Conservation (phyloP, 75 land plant species). For the Azolla pinnata region DNA sequence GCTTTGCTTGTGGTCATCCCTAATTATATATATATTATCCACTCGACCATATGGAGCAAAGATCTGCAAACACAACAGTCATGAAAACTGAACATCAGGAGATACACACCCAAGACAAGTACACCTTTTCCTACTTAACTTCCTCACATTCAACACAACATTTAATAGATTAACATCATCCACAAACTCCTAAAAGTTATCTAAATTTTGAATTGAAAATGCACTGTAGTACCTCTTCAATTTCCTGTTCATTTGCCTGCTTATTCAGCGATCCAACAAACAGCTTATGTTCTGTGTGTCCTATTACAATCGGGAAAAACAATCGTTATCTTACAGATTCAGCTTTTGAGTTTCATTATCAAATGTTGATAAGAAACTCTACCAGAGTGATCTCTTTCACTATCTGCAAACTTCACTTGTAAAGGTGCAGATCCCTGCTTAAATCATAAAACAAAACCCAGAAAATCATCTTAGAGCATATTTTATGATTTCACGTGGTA, state of each 20-base stretch:
- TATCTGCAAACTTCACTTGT: slow-evolving; percentile 98
- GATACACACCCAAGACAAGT: background rate
- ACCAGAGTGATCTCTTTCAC: slow-evolving; percentile 96
- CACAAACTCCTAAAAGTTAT: background rate
- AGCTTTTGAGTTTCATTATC: background rate
- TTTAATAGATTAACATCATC: too few relatives aligned
- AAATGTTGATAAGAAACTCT: slow-evolving; percentile 12
- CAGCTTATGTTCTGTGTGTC: slow-evolving; percentile 79
- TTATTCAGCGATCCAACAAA: slow-evolving; percentile 86
- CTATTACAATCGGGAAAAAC: slow-evolving; percentile 13
- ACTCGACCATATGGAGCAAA: slow-evolving; percentile 83
- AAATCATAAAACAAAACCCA: background rate
- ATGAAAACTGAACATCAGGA: too few relatives aligned
- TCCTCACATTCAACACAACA: slow-evolving; percentile 3
- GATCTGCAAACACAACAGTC: slow-evolving; percentile 68
- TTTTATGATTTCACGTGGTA: too few relatives aligned
- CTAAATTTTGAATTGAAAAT: background rate
- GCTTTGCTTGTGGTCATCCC: slow-evolving; percentile 69
- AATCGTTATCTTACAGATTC: background rate
- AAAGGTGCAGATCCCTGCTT: slow-evolving; percentile 79
- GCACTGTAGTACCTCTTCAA: slow-evolving; percentile 82
- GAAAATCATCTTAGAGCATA: too few relatives aligned
- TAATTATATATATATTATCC: slow-evolving; percentile 91
- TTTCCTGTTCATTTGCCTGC: slow-evolving; percentile 84
- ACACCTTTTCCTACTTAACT: too few relatives aligned